Conservation (phyloP, 139 green algal species). For the Micractinium conductrix region DNA sequence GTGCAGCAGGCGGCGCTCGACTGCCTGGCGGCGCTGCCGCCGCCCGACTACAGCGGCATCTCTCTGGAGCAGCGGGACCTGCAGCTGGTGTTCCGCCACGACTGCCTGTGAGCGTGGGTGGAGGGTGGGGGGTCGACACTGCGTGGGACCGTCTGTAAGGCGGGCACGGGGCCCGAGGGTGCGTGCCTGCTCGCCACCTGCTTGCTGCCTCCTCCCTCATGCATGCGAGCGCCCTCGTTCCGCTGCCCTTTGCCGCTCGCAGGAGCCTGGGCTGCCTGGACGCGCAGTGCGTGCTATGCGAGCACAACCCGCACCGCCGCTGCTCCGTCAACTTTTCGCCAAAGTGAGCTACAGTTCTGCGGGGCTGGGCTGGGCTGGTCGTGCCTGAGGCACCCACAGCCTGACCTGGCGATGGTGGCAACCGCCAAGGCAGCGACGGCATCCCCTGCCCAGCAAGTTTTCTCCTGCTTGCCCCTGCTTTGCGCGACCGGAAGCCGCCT, state of each 20-base stretch:
- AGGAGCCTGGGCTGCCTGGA: constrained; percentile 88
- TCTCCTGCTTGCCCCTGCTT: not conserved
- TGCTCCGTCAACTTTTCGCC: constrained; percentile 82
- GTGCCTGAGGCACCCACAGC: too few species aligned
- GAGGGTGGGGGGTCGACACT: not conserved
- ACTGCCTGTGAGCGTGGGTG: constrained; percentile 77
- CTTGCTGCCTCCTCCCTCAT: not conserved
- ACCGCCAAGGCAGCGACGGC: too few species aligned
- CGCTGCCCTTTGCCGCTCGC: not conserved
- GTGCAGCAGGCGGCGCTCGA: constrained; percentile 64
- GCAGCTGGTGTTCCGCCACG: constrained; percentile 91
- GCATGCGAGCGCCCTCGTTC: not conserved
- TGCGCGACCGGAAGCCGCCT: not conserved
- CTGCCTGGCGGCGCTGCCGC: constrained; percentile 62
- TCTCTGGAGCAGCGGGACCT: constrained; percentile 73
- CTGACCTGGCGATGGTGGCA: too few species aligned
- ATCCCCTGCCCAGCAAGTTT: too few species aligned
- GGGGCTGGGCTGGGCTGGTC: too few species aligned
- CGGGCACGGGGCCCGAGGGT: not conserved
- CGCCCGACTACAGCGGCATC: constrained; percentile 62
- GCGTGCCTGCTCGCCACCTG: not conserved
- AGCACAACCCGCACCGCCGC: constrained; percentile 86
- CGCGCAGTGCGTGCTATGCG: constrained; percentile 84
- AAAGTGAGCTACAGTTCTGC: constrained; percentile 9
- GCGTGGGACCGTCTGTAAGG: too few species aligned